A percentile compares a stretch with the other conserved stretches of the same genome.
These are phyloP conservation scores for Seminavis robusta DNA, from an alignment of 108 stramenopile genomes.

Conservation along the genomic window DNA sequence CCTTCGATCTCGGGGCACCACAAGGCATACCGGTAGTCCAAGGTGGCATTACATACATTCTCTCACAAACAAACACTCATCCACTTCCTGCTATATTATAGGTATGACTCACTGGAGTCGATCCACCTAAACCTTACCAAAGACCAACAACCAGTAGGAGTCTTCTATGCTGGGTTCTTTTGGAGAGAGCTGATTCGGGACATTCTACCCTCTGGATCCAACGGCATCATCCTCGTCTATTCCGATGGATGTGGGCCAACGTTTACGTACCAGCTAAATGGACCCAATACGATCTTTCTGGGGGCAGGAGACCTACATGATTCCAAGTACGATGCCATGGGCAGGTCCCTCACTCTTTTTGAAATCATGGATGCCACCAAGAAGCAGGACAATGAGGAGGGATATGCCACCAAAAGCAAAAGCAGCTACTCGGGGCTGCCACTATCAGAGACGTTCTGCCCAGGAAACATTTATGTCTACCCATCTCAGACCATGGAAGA, in stretches of 20 bases:
- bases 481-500: constrained; percentile 5
- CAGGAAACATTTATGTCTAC: constrained; percentile 11
- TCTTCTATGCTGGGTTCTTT: no score
- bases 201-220: neutral
- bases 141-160: no score
- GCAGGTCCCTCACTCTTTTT: neutral
- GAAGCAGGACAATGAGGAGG: no score
- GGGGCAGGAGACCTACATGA: constrained; percentile 59
- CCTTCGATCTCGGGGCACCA: no score
- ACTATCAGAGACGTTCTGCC: constrained; percentile 15
- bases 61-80: no score
- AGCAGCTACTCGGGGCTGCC: no score
- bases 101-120: no score
- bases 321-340: constrained; percentile 18
- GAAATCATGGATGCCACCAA: neutral
- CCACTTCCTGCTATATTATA: no score
- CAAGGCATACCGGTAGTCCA: no score
- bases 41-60: no score
- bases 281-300: constrained; percentile 33
- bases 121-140: no score
- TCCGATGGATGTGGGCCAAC: neutral
- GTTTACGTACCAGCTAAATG: constrained; percentile 20
- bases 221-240: constrained; percentile 1
- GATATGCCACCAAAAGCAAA: no score
- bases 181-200: constrained; percentile 3